Base-by-base conservation (phyloP, 768 basidiomycete genomes). In the Serendipita sp. region DNA sequence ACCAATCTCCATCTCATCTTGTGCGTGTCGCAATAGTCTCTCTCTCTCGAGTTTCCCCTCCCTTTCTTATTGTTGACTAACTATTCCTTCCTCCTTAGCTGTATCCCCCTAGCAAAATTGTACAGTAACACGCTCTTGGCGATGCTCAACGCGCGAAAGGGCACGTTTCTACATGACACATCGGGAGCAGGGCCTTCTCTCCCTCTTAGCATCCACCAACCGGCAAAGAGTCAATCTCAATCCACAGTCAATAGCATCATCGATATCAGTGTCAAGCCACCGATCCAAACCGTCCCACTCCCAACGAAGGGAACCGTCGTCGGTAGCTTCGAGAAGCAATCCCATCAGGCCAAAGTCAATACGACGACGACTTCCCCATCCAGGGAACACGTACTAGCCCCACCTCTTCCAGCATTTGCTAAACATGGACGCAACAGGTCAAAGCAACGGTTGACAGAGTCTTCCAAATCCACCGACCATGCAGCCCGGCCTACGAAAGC, bases 1-100 rank as follows among this genome's bases (percentile, higher is more conserved):
- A 58, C 22, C 26, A 58, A 58, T 33, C 33, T 58, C 17, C 53
- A 58, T 58, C 53, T 58, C 53, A 58, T 58, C 33, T 58, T 58
- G 53, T 58, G 33, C 4, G 53, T n/a, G 11, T 5, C n/a, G 7
- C 45, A n/a, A 48, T n/a, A n/a, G n/a, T 5, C n/a, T 48, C 45
- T 9, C 42, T 42, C 13, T 11, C 11, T 42, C 13, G 42, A 42
- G 42, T 42, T 20, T 9, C 38, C 45, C n/a, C 28, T 20, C 28
- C 7, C 45, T 50, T 50, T 50, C 45, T 50, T n/a, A 13, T 13
- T n/a, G 13, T 43, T 50, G 17, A 20, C 45, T 2, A 50, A 5
- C 17, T 50, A 5, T 22, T 17, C 20, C 17, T 17, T 11, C n/a
- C 20, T 17, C n/a, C 33, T 9, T 58, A 58, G 53, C 33, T 58